Evolutionary conservation across 164 flowering plant genomes (phyloP).

Genomic region (Magnolia changhungtana): DNA sequence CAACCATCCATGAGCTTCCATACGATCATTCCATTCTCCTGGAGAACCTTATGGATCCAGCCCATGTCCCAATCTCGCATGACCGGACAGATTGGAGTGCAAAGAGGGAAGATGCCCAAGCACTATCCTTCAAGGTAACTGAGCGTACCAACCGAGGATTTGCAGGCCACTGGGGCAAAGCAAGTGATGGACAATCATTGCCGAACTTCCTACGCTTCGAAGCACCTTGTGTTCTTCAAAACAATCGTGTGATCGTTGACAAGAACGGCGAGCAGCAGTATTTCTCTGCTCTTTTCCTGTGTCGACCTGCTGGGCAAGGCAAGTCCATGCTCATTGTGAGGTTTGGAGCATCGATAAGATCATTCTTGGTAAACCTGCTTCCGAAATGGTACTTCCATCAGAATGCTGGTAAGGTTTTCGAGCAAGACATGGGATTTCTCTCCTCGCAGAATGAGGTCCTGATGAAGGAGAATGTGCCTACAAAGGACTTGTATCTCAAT

Average conservation of each 20-base stretch:
- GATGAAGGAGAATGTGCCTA: constrained; percentile 77
- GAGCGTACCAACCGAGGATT: constrained; percentile 80
- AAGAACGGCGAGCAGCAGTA: constrained; percentile 61
- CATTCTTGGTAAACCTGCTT: constrained; percentile 37
- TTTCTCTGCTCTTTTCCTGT: constrained; percentile 78
- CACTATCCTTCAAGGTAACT: constrained; percentile 64
- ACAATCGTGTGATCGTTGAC: constrained; percentile 61
- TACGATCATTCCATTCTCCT: constrained; percentile 95
- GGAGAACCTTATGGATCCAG: constrained; percentile 98
- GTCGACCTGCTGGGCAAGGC: constrained; percentile 93
- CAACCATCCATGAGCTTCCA: constrained; percentile 89
- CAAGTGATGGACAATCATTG: constrained; percentile 29
- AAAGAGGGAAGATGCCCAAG: constrained; percentile 85
- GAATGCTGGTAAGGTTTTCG: constrained; percentile 89
- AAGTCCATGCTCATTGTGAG: constrained; percentile 94
- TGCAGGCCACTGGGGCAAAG: constrained; percentile 87
- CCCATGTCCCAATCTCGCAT: constrained; percentile 94
- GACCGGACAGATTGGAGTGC: constrained; percentile 88
- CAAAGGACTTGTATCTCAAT: constrained; percentile 68
- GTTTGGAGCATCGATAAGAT: constrained; percentile 63
- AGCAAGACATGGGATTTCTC: constrained; percentile 98
- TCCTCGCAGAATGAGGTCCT: constrained; percentile 91
- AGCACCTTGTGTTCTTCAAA: constrained; percentile 92
- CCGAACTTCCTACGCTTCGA: constrained; percentile 64
- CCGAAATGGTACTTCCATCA: constrained; percentile 94